These are phyloP conservation scores for Alternaria triticina DNA, from an alignment of 2,329 filamentous ascomycete species.

Conservation along the genomic window DNA sequence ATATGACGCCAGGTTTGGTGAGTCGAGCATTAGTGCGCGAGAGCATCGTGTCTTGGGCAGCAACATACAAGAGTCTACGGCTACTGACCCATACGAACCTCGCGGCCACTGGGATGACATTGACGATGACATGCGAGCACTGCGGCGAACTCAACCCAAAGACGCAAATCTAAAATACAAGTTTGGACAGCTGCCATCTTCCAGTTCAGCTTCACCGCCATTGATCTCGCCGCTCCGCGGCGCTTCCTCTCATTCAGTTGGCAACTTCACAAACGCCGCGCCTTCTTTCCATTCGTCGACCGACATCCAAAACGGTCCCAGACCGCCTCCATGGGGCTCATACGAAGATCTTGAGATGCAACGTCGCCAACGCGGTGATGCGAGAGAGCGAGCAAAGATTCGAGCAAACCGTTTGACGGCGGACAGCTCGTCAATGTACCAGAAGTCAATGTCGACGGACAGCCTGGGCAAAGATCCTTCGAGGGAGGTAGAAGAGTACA, in stretches of 20 bases:
- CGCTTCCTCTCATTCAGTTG: too few species aligned
- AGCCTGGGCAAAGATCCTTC: constrained; percentile 8
- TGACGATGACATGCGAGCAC: neutral
- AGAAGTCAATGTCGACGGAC: neutral
- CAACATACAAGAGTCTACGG: constrained; percentile 1
- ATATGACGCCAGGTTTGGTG: neutral
- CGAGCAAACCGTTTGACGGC: neutral
- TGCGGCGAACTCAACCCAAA: constrained; percentile 11
- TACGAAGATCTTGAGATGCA: constrained; percentile 14
- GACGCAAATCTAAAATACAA: constrained; percentile 16
- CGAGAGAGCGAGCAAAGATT: constrained; percentile 7
- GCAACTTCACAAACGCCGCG: neutral
- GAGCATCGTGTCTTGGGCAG: neutral
- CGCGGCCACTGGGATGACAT: constrained; percentile 1
- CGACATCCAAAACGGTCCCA: constrained; percentile 10
- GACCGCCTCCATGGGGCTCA: constrained; percentile 23
- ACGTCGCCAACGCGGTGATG: constrained; percentile 8
- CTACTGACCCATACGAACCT: neutral
- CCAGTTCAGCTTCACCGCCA: neutral
- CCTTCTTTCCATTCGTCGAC: neutral
- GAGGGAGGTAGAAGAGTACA: constrained; percentile 25
- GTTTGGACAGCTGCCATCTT: constrained; percentile 12
- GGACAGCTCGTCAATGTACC: neutral
- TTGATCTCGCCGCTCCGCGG: neutral
- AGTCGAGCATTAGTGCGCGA: neutral